Conservation (phyloP, 805 yeast species). For the Schwanniomyces polymorphus region DNA sequence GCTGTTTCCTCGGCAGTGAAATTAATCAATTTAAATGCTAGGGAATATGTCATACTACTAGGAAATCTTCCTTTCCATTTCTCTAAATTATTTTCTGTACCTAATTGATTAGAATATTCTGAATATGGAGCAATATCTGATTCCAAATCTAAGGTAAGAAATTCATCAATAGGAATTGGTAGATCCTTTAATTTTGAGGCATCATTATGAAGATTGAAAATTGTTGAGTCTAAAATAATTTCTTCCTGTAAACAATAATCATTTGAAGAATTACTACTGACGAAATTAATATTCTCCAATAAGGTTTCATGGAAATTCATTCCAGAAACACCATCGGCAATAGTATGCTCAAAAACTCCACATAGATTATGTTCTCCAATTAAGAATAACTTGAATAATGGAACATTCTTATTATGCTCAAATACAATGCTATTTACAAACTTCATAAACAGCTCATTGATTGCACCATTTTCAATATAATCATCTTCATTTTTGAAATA, state of each 20-base stretch:
- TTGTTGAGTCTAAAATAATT: conserved; percentile 8
- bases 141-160: conserved; percentile 12
- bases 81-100: conserved; percentile 16
- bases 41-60: conserved; percentile 9
- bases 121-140: conserved; percentile 8
- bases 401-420: conserved; percentile 18
- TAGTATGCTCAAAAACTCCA: conserved; percentile 35
- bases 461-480: conserved; percentile 13
- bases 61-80: conserved; percentile 35
- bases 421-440: conserved; percentile 18
- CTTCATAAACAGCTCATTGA: conserved; percentile 31
- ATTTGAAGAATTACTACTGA: conserved; percentile 8
- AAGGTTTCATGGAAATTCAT: conserved; percentile 33
- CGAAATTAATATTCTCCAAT: conserved; percentile 23
- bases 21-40: conserved; percentile 27
- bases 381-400: conserved; percentile 28
- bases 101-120: conserved; percentile 18
- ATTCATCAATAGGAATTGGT: conserved; percentile 36
- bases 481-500: conserved; percentile 11
- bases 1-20: conserved; percentile 23
- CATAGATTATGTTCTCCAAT: conserved; percentile 21
- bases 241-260: conserved; percentile 6
- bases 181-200: conserved; percentile 17
- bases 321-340: conserved; percentile 40
- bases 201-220: conserved; percentile 25